Conservation (phyloP, 768 basidiomycete genomes). For the Russula brevipes region DNA sequence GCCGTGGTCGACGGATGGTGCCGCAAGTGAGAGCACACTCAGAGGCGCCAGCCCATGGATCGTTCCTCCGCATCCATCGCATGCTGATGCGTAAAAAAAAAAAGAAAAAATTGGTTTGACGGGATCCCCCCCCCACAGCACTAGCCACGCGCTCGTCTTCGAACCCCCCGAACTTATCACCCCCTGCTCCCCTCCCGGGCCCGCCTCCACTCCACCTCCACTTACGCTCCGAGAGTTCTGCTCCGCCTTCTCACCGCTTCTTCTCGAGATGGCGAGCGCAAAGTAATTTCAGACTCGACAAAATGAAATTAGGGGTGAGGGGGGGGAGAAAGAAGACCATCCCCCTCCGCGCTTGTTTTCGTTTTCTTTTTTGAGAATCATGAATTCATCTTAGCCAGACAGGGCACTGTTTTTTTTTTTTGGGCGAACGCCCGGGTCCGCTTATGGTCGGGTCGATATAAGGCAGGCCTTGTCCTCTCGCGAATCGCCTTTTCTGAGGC, state of each 20-base stretch:
- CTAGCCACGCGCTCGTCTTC: too few species aligned
- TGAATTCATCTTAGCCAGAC: not conserved
- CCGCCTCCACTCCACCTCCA: not conserved
- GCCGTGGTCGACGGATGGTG: slow-evolving; percentile 3
- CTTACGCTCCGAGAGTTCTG: not conserved
- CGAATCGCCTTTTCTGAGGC: not conserved
- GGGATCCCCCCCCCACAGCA: not conserved
- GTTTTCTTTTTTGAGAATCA: not conserved
- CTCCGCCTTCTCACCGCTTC: not conserved
- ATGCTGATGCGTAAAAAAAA: not conserved
- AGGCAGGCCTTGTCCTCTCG: not conserved
- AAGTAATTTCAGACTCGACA: not conserved
- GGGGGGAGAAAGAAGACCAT: too few species aligned
- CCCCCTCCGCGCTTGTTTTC: not conserved
- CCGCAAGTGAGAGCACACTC: not conserved
- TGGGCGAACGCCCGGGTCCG: not conserved
- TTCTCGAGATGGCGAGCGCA: slow-evolving; percentile 1
- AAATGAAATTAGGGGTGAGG: slow-evolving; percentile 2
- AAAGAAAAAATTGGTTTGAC: not conserved
- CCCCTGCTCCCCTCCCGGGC: not conserved
- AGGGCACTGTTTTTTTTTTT: too few species aligned
- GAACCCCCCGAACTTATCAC: too few species aligned
- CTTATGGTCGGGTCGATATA: slow-evolving; percentile 3
- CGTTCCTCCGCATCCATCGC: slow-evolving; percentile 7
- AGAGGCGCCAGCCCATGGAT: too few species aligned